Percentiles rank a stretch among this genome's conserved stretches.
phyloP scores from a whole-genome alignment of 78 protist species.

The Diacronema lutheri region DNA sequence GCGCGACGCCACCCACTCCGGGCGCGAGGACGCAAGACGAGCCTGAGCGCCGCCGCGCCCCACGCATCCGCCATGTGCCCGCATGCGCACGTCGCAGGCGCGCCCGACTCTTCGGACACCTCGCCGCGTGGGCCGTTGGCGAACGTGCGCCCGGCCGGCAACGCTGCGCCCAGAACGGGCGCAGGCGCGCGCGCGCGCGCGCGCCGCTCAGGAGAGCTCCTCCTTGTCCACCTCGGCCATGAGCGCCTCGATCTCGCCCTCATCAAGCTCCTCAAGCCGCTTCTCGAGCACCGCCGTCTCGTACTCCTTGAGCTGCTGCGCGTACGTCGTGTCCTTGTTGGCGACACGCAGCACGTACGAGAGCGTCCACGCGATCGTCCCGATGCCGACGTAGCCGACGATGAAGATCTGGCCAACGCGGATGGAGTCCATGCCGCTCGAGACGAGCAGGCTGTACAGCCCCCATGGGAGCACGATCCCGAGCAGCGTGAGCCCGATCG shows the following conservation, averaged over 20 bases:
- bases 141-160: no score
- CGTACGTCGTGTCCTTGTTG: conserved; percentile 22
- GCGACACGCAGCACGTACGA: conserved; percentile 11
- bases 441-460: background rate
- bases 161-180: no score
- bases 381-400: background rate
- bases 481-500: background rate
- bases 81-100: no score
- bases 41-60: no score
- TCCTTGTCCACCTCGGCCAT: background rate
- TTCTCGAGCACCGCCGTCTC: conserved; percentile 8
- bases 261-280: conserved; percentile 7
- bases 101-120: no score
- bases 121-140: no score
- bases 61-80: no score
- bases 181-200: no score
- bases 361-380: background rate
- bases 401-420: background rate
- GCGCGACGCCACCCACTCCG: no score
- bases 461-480: background rate
- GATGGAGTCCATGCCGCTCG: background rate
- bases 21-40: no score
- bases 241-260: background rate
- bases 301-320: conserved; percentile 14
- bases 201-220: no score